Evolutionary conservation across 768 basidiomycete genomes (phyloP).

Genomic region (Auriculariales sp.): DNA sequence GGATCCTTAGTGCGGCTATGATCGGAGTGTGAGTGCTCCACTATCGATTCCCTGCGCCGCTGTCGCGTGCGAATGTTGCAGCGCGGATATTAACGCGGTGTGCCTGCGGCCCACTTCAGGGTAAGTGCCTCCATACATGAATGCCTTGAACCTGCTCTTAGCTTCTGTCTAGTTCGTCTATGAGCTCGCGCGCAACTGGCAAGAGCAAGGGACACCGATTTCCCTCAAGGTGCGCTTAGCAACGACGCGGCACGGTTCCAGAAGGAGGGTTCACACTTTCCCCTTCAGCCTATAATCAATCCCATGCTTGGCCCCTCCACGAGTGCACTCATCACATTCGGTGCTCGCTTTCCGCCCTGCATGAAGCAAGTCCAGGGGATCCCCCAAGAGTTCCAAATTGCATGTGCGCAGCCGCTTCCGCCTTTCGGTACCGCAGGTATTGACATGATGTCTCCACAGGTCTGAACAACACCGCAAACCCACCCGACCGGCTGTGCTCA

Average conservation of each 20-base stretch:
- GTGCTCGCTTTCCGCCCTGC: slow-evolving; percentile 83
- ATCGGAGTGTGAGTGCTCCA: slow-evolving; percentile 13
- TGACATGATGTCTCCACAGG: slow-evolving; percentile 25
- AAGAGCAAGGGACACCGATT: slow-evolving; percentile 67
- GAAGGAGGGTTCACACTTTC: not conserved
- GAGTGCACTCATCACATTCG: slow-evolving; percentile 70
- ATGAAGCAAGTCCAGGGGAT: slow-evolving; percentile 60
- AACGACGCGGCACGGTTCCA: not conserved
- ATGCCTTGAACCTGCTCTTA: slow-evolving; percentile 11
- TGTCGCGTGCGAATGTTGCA: too few species aligned
- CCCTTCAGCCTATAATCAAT: slow-evolving; percentile 56
- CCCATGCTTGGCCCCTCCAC: slow-evolving; percentile 84
- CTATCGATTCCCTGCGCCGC: not conserved
- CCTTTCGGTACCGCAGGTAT: slow-evolving; percentile 8
- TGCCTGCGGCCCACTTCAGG: too few species aligned
- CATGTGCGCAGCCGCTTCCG: slow-evolving; percentile 30
- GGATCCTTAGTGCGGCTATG: slow-evolving; percentile 21
- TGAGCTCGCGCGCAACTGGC: slow-evolving; percentile 64
- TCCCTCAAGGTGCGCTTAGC: slow-evolving; percentile 54
- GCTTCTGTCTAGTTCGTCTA: slow-evolving; percentile 73
- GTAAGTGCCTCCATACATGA: not conserved
- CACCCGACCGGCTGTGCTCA: slow-evolving; percentile 51
- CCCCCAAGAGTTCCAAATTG: slow-evolving; percentile 36
- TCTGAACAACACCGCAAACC: slow-evolving; percentile 74
- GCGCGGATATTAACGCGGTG: too few species aligned